Base-by-base conservation (phyloP, 345 rosid species). In the Pistacia vera region DNA sequence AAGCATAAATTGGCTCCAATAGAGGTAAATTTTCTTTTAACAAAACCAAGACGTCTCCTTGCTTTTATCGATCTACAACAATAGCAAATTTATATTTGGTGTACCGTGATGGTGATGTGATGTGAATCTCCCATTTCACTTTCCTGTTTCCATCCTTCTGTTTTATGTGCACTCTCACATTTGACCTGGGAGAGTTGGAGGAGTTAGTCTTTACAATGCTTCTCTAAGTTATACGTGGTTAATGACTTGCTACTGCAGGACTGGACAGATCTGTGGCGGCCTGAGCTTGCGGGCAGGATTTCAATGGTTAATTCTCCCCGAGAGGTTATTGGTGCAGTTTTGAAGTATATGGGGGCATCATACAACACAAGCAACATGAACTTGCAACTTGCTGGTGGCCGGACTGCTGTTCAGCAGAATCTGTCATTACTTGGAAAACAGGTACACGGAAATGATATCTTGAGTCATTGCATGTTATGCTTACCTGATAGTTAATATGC, bases 231-330 rank as follows among this genome's bases (percentile, higher is more conserved):
- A 11, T 33, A 35, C 36, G 48, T 51, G 22, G 33, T 64, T 79
- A 77, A 62, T 66, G 13, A 57, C 55, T 49, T 8, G 33, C 46
- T 73, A 30, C 77, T 85, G 77, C 81, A 95, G 99, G 98, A 95
- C 81, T 95, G 98, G 99, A 81, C 80, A 60, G 99, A 95, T 85
- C 74, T 93, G 62, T 95, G 94, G 97, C 90, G 89, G 78, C 97
- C 93, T 11, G 97, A 92, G 83, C 94, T 95, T 72, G 83, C 88
- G 22, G 97, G 98, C 72, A 93, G 80, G 82, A 90, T 93, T 76
- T 83, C 99, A 77, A 93, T 95, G 99, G 89, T 93, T 33, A 88
- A 91, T 86, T 90, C 89, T 77, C 94, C 97, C 67, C 81, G 94
- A 84, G 99, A 93, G 83, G 90, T 91, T 55, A 68, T 90, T 63